A percentile compares a stretch with the other conserved stretches of the same genome.
Evolutionary conservation across 2,329 filamentous ascomycete species (phyloP).

Genomic region (Paraphaeosphaeria minitans): DNA sequence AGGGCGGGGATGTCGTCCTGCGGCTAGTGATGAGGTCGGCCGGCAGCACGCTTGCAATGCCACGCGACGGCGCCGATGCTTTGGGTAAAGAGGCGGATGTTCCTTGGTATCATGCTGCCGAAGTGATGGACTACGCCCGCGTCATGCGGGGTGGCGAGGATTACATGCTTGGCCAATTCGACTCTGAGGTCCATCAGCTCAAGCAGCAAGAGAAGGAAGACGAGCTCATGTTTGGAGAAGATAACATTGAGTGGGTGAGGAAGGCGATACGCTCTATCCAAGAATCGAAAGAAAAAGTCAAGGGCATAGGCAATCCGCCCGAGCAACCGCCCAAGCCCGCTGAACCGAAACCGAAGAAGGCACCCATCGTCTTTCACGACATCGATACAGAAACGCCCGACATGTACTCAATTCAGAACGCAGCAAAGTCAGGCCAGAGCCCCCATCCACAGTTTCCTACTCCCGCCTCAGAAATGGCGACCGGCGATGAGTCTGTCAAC

Average conservation of each 20-base stretch:
- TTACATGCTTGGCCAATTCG: conserved; percentile 83
- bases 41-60: conserved; percentile 83
- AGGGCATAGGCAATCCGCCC: conserved; percentile 70
- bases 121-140: conserved; percentile 91
- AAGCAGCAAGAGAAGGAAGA: conserved; percentile 82
- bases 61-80: conserved; percentile 77
- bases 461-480: conserved; percentile 12
- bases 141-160: conserved; percentile 92
- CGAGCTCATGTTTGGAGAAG: conserved; percentile 88
- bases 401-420: conserved; percentile 58
- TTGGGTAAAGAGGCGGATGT: conserved; percentile 74
- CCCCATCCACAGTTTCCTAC: conserved; percentile 32
- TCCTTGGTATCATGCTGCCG: conserved; percentile 93
- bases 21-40: conserved; percentile 81
- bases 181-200: conserved; percentile 77
- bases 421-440: conserved; percentile 52
- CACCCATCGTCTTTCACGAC: conserved; percentile 57
- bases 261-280: conserved; percentile 78
- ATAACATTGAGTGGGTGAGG: conserved; percentile 82
- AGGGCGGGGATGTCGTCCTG: conserved; percentile 88
- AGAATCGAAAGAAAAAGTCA: conserved; percentile 75
- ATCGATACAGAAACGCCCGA: conserved; percentile 54
- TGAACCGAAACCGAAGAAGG: conserved; percentile 54
- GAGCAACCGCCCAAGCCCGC: conserved; percentile 57
- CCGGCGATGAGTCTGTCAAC: conserved; percentile 5